phyloP scores from a whole-genome alignment of 2,329 filamentous ascomycete genomes.

The Fusarium incarnatum region DNA sequence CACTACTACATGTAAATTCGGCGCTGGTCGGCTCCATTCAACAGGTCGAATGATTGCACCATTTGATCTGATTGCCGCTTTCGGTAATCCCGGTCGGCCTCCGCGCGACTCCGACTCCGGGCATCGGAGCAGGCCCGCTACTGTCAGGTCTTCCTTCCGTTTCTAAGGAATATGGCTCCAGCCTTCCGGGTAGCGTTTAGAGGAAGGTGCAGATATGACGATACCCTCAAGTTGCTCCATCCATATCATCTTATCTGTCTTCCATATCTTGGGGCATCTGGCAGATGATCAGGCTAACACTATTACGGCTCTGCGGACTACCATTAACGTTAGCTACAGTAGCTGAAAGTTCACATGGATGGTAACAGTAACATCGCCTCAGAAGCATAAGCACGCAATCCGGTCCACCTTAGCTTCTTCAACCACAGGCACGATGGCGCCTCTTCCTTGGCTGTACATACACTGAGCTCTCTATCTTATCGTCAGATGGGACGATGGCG shows the following conservation, averaged over 20 bases:
- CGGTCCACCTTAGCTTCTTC: slow-evolving; percentile 35
- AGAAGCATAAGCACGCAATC: slow-evolving; percentile 42
- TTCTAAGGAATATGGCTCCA: neutral
- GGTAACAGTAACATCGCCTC: slow-evolving; percentile 13
- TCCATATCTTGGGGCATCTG: neutral
- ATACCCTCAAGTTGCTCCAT: neutral
- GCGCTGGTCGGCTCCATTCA: slow-evolving; percentile 7
- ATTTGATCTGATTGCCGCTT: slow-evolving; percentile 28
- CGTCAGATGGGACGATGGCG: too few species aligned
- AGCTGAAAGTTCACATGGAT: slow-evolving; percentile 4
- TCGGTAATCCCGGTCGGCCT: slow-evolving; percentile 40
- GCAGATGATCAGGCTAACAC: neutral
- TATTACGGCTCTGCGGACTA: slow-evolving; percentile 2
- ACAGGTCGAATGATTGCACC: slow-evolving; percentile 33
- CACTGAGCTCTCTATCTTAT: slow-evolving; percentile 12
- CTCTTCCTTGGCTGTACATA: slow-evolving; percentile 6
- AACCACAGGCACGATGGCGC: slow-evolving; percentile 31
- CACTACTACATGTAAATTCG: slow-evolving; percentile 1
- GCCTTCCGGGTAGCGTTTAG: neutral
- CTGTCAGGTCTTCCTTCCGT: neutral
- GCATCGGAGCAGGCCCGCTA: slow-evolving; percentile 32
- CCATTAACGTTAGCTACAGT: slow-evolving; percentile 6
- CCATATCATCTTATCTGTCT: neutral
- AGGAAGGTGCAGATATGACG: neutral
- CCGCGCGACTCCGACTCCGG: slow-evolving; percentile 38